These are phyloP conservation scores for Bryum argenteum DNA, from an alignment of 225 moss, liverwort and hornwort genomes.

Conservation along the genomic window DNA sequence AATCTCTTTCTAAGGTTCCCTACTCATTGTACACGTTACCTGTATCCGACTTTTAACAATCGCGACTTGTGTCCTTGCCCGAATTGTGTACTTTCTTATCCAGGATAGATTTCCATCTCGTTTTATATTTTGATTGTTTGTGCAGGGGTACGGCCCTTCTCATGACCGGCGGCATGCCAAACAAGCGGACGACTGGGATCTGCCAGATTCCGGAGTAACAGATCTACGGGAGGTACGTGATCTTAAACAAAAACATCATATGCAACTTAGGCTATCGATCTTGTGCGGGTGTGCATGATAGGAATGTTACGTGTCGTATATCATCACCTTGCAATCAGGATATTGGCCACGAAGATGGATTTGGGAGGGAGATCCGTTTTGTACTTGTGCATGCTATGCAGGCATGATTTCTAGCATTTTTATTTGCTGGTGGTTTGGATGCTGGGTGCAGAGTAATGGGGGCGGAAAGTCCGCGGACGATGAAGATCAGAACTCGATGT, in stretches of 20 bases:
- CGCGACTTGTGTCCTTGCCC: not conserved
- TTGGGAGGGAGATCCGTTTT: not conserved
- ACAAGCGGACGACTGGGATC: constrained; percentile 80
- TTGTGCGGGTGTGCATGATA: constrained; percentile 9
- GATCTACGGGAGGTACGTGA: constrained; percentile 66
- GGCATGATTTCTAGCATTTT: constrained; percentile 1
- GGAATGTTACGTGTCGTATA: constrained; percentile 17
- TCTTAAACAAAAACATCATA: constrained; percentile 1
- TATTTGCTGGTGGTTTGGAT: constrained; percentile 15
- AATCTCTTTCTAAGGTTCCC: constrained; percentile 7
- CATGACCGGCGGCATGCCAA: constrained; percentile 66
- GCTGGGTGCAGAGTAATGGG: constrained; percentile 51
- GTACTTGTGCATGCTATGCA: not conserved
- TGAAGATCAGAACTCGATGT: constrained; percentile 89
- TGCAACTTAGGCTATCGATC: not conserved
- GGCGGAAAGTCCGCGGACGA: constrained; percentile 61
- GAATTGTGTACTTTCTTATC: not conserved
- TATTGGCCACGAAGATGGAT: not conserved
- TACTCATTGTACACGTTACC: not conserved
- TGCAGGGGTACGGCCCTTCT: constrained; percentile 74
- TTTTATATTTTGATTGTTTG: not conserved
- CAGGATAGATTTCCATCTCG: not conserved
- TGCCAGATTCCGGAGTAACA: constrained; percentile 69
- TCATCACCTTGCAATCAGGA: not conserved
- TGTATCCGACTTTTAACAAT: not conserved